These are phyloP conservation scores for Usnea hakonensis DNA, from an alignment of 495 filamentous ascomycete species.

Conservation along the genomic window DNA sequence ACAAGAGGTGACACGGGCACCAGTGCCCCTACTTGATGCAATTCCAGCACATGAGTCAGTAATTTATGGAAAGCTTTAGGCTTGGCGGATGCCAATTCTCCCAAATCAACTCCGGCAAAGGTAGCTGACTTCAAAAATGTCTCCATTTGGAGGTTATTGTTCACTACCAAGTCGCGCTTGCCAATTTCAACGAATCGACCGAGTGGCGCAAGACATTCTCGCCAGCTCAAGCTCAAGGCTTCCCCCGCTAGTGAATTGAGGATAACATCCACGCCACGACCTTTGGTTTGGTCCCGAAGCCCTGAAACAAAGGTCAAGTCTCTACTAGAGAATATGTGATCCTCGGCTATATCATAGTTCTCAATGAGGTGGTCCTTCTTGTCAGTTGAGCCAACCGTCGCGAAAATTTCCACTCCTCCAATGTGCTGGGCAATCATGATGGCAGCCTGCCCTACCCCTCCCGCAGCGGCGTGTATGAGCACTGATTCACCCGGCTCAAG, in stretches of 20 bases:
- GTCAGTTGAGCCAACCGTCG: constrained; percentile 44
- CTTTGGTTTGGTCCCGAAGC: constrained; percentile 41
- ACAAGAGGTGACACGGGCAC: constrained; percentile 12
- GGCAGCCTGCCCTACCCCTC: constrained; percentile 54
- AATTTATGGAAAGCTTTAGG: neutral
- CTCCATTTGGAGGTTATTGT: constrained; percentile 35
- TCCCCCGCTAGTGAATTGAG: constrained; percentile 21
- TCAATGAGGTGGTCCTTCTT: constrained; percentile 45
- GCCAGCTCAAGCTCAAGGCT: neutral
- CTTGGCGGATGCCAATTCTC: neutral
- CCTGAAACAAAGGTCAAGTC: constrained; percentile 29
- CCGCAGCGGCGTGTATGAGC: constrained; percentile 53
- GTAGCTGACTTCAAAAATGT: constrained; percentile 34
- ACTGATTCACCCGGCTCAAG: constrained; percentile 42
- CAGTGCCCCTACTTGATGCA: constrained; percentile 2
- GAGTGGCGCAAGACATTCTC: neutral
- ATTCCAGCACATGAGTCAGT: neutral
- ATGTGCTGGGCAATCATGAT: constrained; percentile 47
- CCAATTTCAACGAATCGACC: constrained; percentile 41
- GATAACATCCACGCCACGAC: constrained; percentile 55
- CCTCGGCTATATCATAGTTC: constrained; percentile 42
- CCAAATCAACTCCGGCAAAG: constrained; percentile 38
- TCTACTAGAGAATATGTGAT: constrained; percentile 49
- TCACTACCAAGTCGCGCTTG: constrained; percentile 34
- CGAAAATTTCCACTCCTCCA: constrained; percentile 52